Base-by-base conservation (phyloP, 2,329 filamentous ascomycete species). In the Arthroderma sp. region DNA sequence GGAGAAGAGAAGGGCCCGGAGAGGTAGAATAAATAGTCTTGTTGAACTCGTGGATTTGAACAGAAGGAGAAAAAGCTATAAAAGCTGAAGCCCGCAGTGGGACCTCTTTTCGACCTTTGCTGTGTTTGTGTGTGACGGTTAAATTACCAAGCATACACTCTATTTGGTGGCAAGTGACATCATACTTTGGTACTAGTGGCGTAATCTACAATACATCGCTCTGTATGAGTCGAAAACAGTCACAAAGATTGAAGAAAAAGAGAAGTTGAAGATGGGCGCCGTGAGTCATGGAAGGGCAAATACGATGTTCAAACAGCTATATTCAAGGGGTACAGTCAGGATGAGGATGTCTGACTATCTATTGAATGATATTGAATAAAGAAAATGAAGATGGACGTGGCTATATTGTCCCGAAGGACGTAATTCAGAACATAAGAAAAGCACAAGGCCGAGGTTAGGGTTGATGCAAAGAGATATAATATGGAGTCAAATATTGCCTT, bases 161-260 rank as follows among this genome's bases (percentile, higher is more conserved):
- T 38, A n/a, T 37, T 54, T 15, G 33, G 51, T 54, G 51, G 51
- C 8, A 38, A 37, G 21, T 53, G 51, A 53, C 28, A 38, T 54
- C 51, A 54, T 31, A 31, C 15, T 15, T 51, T 7, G 23, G 44
- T 51, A 51, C 8, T 2, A n/a, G 44, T 2, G 0, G 4, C 23
- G 44, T 51, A 51, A 33, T 38, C 13, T 9, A 11, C n/a, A 6
- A n/a, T 15, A 17, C 23, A 31, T 4, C 28, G 3, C 3, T 7
- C 28, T 3, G 7, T 19, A 41, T 54, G 52, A 54, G 33, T 54
- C 52, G 28, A 54, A 39, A 54, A 54, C 19, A 41, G 15, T 38
- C 37, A 54, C 23, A n/a, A 21, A 23, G 28, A 39, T n/a, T n/a
- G n/a, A n/a, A n/a, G n/a, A n/a, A 28, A 35, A 11, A 21, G 2